Base-by-base conservation (phyloP, 2,329 filamentous ascomycete genomes). In the Alternaria sp. region DNA sequence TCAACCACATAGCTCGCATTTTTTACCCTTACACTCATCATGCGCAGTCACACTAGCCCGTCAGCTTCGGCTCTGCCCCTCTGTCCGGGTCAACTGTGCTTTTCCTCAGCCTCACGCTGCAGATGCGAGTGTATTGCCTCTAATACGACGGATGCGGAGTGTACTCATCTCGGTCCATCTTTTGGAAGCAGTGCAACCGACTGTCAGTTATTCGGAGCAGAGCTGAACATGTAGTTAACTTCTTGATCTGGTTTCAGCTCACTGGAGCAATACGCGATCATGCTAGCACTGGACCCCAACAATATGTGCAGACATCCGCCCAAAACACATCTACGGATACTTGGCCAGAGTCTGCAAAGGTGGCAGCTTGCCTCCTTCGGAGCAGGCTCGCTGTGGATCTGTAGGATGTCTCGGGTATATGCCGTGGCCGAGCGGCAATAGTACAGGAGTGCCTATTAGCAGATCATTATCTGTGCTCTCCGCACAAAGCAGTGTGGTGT, bases 91-190 rank as follows among this genome's bases (percentile, higher is more conserved):
- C 44, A 47, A 46, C 6, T 17, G 17, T 52, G 19, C 21, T 49
- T 51, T 52, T 21, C 50, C 49, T 36, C 51, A 56, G 47, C 40
- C 59, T 59, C 51, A 26, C 45, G 45, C 61, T 23, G 40, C 28
- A 23, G 59, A 60, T 40, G 57, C 57, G 57, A 56, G 45, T 17
- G 25, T 9, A 19, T 17, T 40, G 25, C 45, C 46, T 21, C 12
- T 28, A 17, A 56, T 23, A 40, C 26, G 25, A 44, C 44, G 43
- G 51, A 43, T 10, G 28, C 44, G 50, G 19, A 32, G 17, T 13
- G 50, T 40, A 8, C 36, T 25, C 6, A 51, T 46, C 13, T 13
- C 32, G 44, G 26, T 40, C 17, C 17, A 44, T 47, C 25, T 30
- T 21, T 36, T 30, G 50, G 12, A 60, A 15, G 45, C 57, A 55